phyloP scores from a whole-genome alignment of 73 alveolate genomes.

The Paramecium tetraurelia region DNA sequence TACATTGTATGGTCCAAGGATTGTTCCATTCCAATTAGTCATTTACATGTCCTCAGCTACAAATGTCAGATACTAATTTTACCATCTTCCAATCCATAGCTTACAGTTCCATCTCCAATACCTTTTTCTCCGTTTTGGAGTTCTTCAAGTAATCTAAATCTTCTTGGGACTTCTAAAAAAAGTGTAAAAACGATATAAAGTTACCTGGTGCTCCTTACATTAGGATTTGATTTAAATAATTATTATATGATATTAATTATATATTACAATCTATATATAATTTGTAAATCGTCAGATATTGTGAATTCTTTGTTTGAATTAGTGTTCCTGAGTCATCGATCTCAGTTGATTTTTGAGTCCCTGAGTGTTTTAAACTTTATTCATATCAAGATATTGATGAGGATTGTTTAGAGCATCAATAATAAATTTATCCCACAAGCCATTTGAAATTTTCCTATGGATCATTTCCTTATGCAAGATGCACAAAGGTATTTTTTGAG shows the following conservation, averaged over 20 bases:
- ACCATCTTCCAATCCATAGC: slow-evolving; percentile 93
- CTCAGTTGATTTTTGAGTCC: not conserved
- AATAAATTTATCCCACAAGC: not conserved
- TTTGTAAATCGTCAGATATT: not conserved
- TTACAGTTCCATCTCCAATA: slow-evolving; percentile 84
- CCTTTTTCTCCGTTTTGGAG: slow-evolving; percentile 95
- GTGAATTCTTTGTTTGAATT: not conserved
- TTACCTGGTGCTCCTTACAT: slow-evolving; percentile 37
- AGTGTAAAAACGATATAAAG: not conserved
- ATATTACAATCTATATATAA: not conserved
- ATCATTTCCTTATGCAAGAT: not conserved
- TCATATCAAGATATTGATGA: not conserved
- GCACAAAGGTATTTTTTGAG: not conserved
- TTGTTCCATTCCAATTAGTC: slow-evolving; percentile 97
- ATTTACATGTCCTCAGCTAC: slow-evolving; percentile 88
- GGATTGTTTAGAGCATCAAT: not conserved
- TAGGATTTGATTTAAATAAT: not conserved
- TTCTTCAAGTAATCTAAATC: slow-evolving; percentile 93
- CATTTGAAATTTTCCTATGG: not conserved
- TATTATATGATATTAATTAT: not conserved
- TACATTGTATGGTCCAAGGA: slow-evolving; percentile 88
- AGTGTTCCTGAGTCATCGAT: not conserved
- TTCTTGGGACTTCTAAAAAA: slow-evolving; percentile 87
- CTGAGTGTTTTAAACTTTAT: not conserved
- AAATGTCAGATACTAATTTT: not conserved